Evolutionary conservation across 768 basidiomycete genomes (phyloP), one percentile per base, ranked within the genome.

Genomic region (Collybia nuda): DNA sequence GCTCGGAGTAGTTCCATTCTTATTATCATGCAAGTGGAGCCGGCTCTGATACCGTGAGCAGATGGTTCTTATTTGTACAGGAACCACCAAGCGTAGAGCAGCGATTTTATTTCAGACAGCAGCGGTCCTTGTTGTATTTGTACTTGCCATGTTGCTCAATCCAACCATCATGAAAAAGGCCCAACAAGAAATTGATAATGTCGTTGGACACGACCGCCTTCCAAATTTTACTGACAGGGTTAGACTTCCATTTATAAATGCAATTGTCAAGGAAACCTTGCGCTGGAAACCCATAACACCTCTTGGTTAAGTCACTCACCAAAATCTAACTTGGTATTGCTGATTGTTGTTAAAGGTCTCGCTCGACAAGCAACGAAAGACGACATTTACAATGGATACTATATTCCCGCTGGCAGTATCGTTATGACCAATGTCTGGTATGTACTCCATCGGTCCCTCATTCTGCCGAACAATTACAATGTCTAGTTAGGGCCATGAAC

Each of bases 201-300:
- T 73, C 4, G 54, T 74, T 5, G 72, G 73, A 0, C 50, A 49
- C 15, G 68, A 72, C 41, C 63, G 75, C 18, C 65, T 78, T 58
- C 76, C 76, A 11, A 67, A 65, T 26, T 69, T 68, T 45, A 59
- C 62, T 3, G 74, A 76, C 45, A 58, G 60, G 42, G 65, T 60
- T 7, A 59, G 51, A 37, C 61, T 76, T 11, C 71, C 72, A 4
- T 76, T 69, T 46, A 56, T 73, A 35, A 61, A 62, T 22, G 72
- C 71, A 0, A 22, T 75, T 15, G 60, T 76, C 2, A 72, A 70
- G 42, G 74, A 76, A 52, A 67, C 72, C 2, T 56, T 75, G 23
- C 57, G 71, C 53, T 52, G 24, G 24, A 26, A 7, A 7, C 24
- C 24, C 24, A 26, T 26, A 26, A 18, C 23, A 15, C 40, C 11